phyloP scores from a whole-genome alignment of 305 asterid species.

The Striga hermonthica region DNA sequence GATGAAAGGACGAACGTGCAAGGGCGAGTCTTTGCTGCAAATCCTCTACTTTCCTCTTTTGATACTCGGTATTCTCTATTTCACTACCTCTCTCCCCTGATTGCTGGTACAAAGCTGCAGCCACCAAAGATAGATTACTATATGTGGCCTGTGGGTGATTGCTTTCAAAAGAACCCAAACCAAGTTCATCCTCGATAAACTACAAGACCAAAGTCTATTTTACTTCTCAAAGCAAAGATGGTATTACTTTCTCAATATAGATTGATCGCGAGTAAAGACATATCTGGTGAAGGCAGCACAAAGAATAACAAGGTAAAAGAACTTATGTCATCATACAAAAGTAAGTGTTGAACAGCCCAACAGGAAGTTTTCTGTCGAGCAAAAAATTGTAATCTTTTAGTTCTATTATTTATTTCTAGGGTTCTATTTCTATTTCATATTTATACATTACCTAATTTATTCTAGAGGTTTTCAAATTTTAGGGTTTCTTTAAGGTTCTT shows the following conservation, averaged over 20 bases:
- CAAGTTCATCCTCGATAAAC: conserved; percentile 8
- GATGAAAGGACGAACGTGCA: conserved; percentile 66
- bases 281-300: conserved; percentile 9
- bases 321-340: too few relatives aligned
- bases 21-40: conserved; percentile 64
- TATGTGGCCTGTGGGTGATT: conserved; percentile 6
- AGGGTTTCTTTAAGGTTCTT: too few relatives aligned
- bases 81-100: conserved; percentile 74
- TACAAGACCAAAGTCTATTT: conserved; percentile 7
- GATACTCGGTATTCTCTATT: conserved; percentile 68
- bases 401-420: too few relatives aligned
- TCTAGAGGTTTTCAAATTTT: too few relatives aligned
- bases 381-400: too few relatives aligned
- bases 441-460: too few relatives aligned
- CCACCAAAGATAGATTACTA: conserved; percentile 21
- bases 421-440: too few relatives aligned
- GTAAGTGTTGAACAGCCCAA: too few relatives aligned
- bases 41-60: conserved; percentile 72
- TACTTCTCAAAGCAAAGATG: conserved; percentile 13
- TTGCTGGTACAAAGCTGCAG: conserved; percentile 79
- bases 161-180: conserved; percentile 7
- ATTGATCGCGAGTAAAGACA: conserved; percentile 10
- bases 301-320: neutral
- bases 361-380: too few relatives aligned
- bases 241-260: conserved; percentile 7